These are phyloP conservation scores for Nidula niveotomentosa DNA, from an alignment of 1,284 basidiomycete species.

Conservation along the genomic window DNA sequence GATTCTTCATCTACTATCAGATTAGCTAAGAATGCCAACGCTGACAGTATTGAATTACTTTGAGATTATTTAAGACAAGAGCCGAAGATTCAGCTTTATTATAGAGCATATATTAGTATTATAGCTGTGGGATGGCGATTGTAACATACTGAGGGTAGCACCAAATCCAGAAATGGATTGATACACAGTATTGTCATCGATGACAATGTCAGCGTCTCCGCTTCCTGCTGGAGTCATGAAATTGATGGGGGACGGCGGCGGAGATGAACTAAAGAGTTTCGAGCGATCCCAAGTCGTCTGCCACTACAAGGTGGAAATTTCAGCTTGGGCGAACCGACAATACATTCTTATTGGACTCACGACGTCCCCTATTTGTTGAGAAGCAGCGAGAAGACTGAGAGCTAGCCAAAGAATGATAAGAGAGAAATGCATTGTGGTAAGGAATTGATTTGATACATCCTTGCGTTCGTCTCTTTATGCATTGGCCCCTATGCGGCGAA, in stretches of 20 bases:
- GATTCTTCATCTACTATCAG: slow-evolving; percentile 32
- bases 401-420: not conserved
- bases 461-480: too few relatives aligned
- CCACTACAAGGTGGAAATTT: slow-evolving; percentile 36
- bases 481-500: too few relatives aligned
- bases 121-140: slow-evolving; percentile 2
- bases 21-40: too few relatives aligned
- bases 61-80: slow-evolving; percentile 44
- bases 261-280: slow-evolving; percentile 45
- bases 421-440: too few relatives aligned
- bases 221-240: slow-evolving; percentile 45
- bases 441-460: too few relatives aligned
- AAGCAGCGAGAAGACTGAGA: slow-evolving; percentile 7
- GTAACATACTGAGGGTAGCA: slow-evolving; percentile 40
- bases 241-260: slow-evolving; percentile 44
- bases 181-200: slow-evolving; percentile 39
- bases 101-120: not conserved
- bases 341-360: slow-evolving; percentile 21
- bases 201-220: slow-evolving; percentile 42
- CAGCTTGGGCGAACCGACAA: not conserved
- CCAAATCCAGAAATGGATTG: slow-evolving; percentile 53
- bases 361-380: slow-evolving; percentile 44
- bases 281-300: slow-evolving; percentile 63
- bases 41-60: slow-evolving; percentile 25
- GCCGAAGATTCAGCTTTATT: slow-evolving; percentile 52